A percentile compares a stretch with the other conserved stretches of the same genome.
Conservation (phyloP, 257 asterid species). For the Verbena officinalis region DNA sequence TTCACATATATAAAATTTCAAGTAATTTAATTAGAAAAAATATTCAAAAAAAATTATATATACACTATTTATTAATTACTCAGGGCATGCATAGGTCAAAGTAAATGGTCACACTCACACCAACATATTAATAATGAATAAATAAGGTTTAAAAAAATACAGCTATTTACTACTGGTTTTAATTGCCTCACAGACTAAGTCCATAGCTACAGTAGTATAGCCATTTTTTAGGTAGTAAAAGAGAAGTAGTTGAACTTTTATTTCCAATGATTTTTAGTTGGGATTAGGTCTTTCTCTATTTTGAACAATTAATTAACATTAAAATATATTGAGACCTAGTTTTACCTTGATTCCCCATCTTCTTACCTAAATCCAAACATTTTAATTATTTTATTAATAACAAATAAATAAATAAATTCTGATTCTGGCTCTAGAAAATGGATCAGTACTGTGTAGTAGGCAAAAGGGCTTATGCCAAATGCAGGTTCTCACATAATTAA, state of each 20-base stretch:
- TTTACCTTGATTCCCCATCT: too few relatives aligned
- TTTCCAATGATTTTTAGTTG: background rate
- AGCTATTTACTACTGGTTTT: constrained; percentile 20
- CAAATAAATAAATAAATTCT: background rate
- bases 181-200: constrained; percentile 20
- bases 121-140: constrained; percentile 16
- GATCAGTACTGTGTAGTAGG: constrained; percentile 40
- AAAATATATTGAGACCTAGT: background rate
- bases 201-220: background rate
- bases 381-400: background rate
- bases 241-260: constrained; percentile 27
- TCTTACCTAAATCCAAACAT: constrained; percentile 1
- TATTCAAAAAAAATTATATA: too few relatives aligned
- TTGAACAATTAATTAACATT: background rate
- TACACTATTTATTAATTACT: too few relatives aligned
- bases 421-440: constrained; percentile 25
- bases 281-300: background rate
- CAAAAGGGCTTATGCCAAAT: constrained; percentile 13
- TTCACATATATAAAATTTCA: background rate
- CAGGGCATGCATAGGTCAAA: background rate
- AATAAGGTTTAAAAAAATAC: background rate
- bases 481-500: constrained; percentile 2
- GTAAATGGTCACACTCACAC: constrained; percentile 8
- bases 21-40: background rate
- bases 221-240: constrained; percentile 13